Evolutionary conservation across 2,329 filamentous ascomycete species (phyloP).

Genomic region (Parastagonospora nodorum): DNA sequence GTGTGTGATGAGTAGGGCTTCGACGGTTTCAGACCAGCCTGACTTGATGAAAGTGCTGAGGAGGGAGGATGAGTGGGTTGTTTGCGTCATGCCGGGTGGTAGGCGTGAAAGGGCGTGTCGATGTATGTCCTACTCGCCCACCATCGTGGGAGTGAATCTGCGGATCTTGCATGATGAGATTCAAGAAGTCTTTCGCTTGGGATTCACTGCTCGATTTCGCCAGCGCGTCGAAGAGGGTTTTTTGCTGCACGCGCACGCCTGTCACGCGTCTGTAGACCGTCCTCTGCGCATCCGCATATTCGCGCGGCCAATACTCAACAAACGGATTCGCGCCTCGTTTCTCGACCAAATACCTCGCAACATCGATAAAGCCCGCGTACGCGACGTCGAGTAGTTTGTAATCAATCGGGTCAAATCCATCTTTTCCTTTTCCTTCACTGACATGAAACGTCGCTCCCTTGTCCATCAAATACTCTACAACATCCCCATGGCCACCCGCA

Average conservation of each 20-base stretch:
- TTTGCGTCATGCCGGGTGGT: background rate
- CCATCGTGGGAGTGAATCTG: background rate
- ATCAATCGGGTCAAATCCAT: background rate
- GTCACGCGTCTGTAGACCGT: constrained; percentile 2
- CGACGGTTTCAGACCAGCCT: background rate
- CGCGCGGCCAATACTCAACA: background rate
- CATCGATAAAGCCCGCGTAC: background rate
- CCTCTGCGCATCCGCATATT: background rate
- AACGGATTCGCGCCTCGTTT: constrained; percentile 1
- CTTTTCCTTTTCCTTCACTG: background rate
- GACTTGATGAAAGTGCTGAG: background rate
- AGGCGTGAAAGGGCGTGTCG: background rate
- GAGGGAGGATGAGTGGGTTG: background rate
- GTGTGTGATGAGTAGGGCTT: background rate
- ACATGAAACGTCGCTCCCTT: background rate
- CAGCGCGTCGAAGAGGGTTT: background rate
- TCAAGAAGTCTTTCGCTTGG: background rate
- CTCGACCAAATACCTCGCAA: background rate
- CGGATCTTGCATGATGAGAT: background rate
- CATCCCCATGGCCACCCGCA: background rate
- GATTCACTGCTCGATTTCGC: background rate
- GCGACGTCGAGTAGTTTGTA: background rate
- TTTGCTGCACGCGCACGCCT: background rate
- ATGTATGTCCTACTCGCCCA: background rate
- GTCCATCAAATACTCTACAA: background rate